Base-by-base conservation (phyloP, 306 rosid genomes). In the Delonix regia region DNA sequence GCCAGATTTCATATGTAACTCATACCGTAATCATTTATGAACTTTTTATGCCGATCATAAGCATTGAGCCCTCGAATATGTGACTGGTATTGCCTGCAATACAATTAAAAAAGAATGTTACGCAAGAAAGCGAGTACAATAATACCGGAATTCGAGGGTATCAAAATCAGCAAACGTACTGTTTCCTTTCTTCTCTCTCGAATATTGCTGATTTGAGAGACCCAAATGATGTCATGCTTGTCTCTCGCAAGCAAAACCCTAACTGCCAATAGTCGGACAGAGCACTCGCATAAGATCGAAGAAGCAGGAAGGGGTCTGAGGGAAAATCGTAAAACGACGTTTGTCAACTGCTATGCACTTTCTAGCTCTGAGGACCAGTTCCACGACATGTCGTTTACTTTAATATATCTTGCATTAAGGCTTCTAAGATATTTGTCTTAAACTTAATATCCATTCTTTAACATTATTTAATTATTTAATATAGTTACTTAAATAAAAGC, bases 21-120 rank as follows among this genome's bases (percentile, higher is more conserved):
- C 80, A 19, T 71, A 91, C 97, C 96, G 63, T 89, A 95, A 74
- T 95, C 99, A 22, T 86, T 77, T 11, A 95, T 64, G 27, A 82
- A 85, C 33, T 82, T 85, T 52, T 82, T 82, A 62, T 82, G 88
- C 63, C 88, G 88, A 49, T 85, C 86, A 78, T 71, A 85, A 14
- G 88, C 88, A 76, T 79, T 85, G 78, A 85, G 88, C 55, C 88
- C 88, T 39, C 86, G 88, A 71, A 85, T 82, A 44, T 85, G 88
- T 47, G 86, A 81, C 69, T 85, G 88, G 19, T 85, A 82, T 34
- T 85, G 88, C 82, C 88, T 85, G 77, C 44, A 41, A 67, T 25
- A 34, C 9, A 52, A 45, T 30, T 9, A 24, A 73, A 59, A 57
- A 19, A 16, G 28, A 24, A 44, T 21, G 24, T 38, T 25, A 85